Base-by-base conservation (phyloP, 2,329 filamentous ascomycete genomes). In the Cordyceps pruinosa region DNA sequence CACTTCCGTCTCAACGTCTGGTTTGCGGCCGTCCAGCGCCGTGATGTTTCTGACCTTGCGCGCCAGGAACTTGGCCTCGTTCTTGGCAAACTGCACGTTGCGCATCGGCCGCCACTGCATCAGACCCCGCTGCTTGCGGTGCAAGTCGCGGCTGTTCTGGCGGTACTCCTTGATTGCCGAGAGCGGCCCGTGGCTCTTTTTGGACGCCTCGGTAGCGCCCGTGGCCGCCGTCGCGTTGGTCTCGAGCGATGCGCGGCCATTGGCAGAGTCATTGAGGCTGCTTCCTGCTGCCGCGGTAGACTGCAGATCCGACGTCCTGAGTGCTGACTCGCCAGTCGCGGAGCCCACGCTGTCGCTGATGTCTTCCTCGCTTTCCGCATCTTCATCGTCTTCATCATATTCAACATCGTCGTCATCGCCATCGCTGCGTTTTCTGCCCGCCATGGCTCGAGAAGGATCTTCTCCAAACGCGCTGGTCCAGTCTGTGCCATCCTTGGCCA, bases 31-130 rank as follows among this genome's bases (percentile, higher is more conserved):
- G 41, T 85, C 84, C 67, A 97, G 72, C 34, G 85, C 86, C 10
- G 94, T 79, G 68, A 89, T 86, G 66, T 88, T 87, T 70, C 86
- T 88, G 56, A 95, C 73, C 69, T 89, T 89, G 45, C 85, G 79
- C 5, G 91, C 71, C 0, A 89, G 90, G 73, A 86, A 92, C 65
- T 88, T 87, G 1, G 88, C 84, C 75, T 97, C 89, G 65, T 97
- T 81, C 73, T 94, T 96, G 44, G 87, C 92, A 70, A 97, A 97
- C 63, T 86, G 84, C 23, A 84, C 77, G 68, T 96, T 96, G 41
- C 93, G 80, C 69, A 92, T 88, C 0, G 93, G 92, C 66, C 86
- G 89, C 91, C 92, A 97, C 71, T 97, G 93, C 90, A 97, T 96
- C 68, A 96, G 66, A 0, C 93, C 93, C 12, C 92, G 81, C 64